Evolutionary conservation across 176 grass and related monocot species (phyloP), one percentile per base, ranked within the genome.

Genomic region (Cenchrus fungigraminus): DNA sequence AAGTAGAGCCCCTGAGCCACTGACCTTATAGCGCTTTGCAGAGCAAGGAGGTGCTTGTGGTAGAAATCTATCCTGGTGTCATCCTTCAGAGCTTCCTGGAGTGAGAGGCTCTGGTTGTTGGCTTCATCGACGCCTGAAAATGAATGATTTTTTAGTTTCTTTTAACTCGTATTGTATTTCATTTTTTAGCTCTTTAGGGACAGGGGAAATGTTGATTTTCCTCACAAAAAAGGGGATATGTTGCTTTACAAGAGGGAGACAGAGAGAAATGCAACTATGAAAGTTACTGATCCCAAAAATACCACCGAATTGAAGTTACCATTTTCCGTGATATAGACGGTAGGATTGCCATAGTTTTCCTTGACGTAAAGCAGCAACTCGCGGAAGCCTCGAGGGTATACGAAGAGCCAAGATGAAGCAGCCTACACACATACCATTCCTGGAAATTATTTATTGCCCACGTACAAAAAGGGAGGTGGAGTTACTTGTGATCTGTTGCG

Each of bases 11-110:
- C 17, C 17, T 20, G 0, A 4, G 4, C 2, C 42, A 45, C 50
- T 49, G 14, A 97, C 94, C 89, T 92, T 66, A 97, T 91, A 32
- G 88, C 88, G 25, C 65, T 55, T 6, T 58, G 8, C 17, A 97
- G 5, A 54, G 86, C 78, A 12, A 51, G 40, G 8, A 97, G 90
- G 79, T 97, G 95, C 11, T 43, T 49, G n/a, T 84, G 79, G 70
- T 94, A 43, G 77, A 73, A 97, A 2, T 91, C 73, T 47, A 94
- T 83, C 82, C 92, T 85, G 3, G 46, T 19, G 51, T 91, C 61
- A 68, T 97, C 95, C 74, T 91, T 83, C n/a, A 97, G 77, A 16
- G 92, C 88, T 58, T 92, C 90, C 37, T 85, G 9, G 19, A 97
- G 58, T 34, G 95, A 9, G 2, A 83, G 22, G 52, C 31, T 91